These are phyloP conservation scores for Fagopyrum esculentum DNA, from an alignment of 148 eudicot genomes.

Conservation along the genomic window DNA sequence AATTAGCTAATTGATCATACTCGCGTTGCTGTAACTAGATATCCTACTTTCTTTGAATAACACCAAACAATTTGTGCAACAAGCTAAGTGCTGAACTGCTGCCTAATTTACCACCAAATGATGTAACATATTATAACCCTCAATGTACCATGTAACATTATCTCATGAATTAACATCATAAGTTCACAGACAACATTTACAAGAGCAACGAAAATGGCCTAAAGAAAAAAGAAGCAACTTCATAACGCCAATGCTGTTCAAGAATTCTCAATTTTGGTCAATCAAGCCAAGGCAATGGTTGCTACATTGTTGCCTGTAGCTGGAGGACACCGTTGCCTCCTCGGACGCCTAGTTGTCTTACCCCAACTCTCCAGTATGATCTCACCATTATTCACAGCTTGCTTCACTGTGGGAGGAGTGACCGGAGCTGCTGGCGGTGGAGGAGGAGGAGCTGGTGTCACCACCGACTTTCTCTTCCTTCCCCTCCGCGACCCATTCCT, in stretches of 20 bases:
- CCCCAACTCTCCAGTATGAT: slow-evolving; percentile 84
- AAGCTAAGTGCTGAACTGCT: background rate
- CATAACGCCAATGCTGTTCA: background rate
- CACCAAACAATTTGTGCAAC: too few relatives aligned
- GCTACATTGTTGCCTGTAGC: slow-evolving; percentile 30
- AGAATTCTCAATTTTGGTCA: background rate
- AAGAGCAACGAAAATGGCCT: too few relatives aligned
- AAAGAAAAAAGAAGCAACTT: background rate
- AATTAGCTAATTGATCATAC: too few relatives aligned
- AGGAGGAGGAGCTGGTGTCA: slow-evolving; percentile 13
- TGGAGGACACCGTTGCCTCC: slow-evolving; percentile 58
- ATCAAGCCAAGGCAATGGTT: slow-evolving; percentile 2
- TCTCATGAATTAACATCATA: background rate
- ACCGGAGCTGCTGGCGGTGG: background rate
- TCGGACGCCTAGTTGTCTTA: slow-evolving; percentile 78
- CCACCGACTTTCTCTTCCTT: slow-evolving; percentile 47
- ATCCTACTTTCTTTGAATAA: too few relatives aligned
- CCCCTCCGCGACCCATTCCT: slow-evolving; percentile 41
- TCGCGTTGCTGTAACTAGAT: too few relatives aligned
- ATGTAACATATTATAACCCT: background rate
- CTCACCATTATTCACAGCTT: slow-evolving; percentile 20
- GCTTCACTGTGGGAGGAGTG: slow-evolving; percentile 17
- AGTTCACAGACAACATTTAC: background rate
- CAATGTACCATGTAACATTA: background rate
- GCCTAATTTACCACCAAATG: background rate